A percentile compares a stretch with the other conserved stretches of the same genome.
These are phyloP conservation scores for Paramyrothecium sp. DNA, from an alignment of 2,329 filamentous ascomycete species.

Conservation along the genomic window DNA sequence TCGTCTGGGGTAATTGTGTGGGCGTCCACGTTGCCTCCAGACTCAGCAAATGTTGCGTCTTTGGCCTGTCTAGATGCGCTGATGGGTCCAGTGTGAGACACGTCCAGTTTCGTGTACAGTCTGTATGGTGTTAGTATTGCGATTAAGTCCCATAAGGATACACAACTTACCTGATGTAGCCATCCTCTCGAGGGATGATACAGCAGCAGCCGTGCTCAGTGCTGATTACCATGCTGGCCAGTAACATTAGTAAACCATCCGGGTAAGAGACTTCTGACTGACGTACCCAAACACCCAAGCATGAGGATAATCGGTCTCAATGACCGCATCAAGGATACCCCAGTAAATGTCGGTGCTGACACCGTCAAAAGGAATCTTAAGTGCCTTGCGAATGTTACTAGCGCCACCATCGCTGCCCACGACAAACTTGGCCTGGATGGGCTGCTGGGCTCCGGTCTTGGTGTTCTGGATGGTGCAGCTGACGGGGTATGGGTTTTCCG, in stretches of 20 bases:
- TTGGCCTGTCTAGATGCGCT: constrained; percentile 17
- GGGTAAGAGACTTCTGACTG: no score
- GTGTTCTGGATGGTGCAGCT: constrained; percentile 15
- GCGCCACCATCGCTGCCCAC: constrained; percentile 28
- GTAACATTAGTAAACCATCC: not conserved
- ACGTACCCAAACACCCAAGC: constrained; percentile 26
- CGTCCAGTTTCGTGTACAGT: constrained; percentile 27
- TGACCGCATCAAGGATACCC: constrained; percentile 28
- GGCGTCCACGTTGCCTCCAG: constrained; percentile 23
- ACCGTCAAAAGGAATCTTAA: constrained; percentile 28
- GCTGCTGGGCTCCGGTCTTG: constrained; percentile 17
- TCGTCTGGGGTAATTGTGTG: constrained; percentile 33
- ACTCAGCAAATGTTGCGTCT: constrained; percentile 20
- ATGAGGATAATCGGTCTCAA: constrained; percentile 25
- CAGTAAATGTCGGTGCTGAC: constrained; percentile 30
- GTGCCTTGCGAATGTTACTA: constrained; percentile 24
- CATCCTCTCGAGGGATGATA: constrained; percentile 31
- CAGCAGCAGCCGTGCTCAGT: constrained; percentile 26
- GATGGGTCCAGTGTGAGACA: constrained; percentile 19
- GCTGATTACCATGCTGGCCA: constrained; percentile 16
- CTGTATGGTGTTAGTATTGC: constrained; percentile 6
- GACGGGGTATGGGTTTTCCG: constrained; percentile 12
- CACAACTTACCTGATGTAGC: constrained; percentile 20
- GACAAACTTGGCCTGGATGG: constrained; percentile 26
- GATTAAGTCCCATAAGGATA: not conserved